Conservation (phyloP, 2,329 filamentous ascomycete genomes). For the Apiospora kogelbergensis region DNA sequence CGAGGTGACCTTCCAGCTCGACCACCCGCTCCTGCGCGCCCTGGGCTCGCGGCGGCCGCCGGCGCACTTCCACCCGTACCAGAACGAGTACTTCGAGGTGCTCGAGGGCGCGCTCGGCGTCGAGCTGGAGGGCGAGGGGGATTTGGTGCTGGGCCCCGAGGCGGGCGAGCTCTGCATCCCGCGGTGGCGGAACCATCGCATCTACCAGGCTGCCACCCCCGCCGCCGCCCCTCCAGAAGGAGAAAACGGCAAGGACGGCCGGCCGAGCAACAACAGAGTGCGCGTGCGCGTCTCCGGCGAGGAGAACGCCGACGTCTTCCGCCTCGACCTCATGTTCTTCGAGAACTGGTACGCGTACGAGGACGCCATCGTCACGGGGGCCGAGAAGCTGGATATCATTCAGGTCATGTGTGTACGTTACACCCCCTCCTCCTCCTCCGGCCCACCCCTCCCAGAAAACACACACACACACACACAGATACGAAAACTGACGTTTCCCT, state of each 20-base stretch:
- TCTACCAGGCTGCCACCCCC: not conserved
- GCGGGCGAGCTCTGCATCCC: not conserved
- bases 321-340: constrained; percentile 33
- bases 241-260: too few relatives aligned
- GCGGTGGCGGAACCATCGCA: not conserved
- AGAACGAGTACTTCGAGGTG: constrained; percentile 32
- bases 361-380: constrained; percentile 28
- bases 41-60: constrained; percentile 29
- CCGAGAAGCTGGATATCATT: constrained; percentile 23
- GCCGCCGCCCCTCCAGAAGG: too few relatives aligned
- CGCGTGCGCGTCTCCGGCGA: constrained; percentile 11
- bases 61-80: constrained; percentile 33
- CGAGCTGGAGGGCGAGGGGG: constrained; percentile 28
- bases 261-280: too few relatives aligned
- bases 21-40: constrained; percentile 21
- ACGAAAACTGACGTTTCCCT: constrained; percentile 14
- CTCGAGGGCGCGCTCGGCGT: constrained; percentile 27
- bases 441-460: not conserved
- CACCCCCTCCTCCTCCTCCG: not conserved
- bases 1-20: constrained; percentile 27
- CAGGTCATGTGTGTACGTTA: constrained; percentile 29
- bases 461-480: too few relatives aligned
- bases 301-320: constrained; percentile 26
- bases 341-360: constrained; percentile 37
- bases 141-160: constrained; percentile 18